These are phyloP conservation scores for Saccharomycopsis sp. DNA, from an alignment of 805 yeast species.

Conservation along the genomic window DNA sequence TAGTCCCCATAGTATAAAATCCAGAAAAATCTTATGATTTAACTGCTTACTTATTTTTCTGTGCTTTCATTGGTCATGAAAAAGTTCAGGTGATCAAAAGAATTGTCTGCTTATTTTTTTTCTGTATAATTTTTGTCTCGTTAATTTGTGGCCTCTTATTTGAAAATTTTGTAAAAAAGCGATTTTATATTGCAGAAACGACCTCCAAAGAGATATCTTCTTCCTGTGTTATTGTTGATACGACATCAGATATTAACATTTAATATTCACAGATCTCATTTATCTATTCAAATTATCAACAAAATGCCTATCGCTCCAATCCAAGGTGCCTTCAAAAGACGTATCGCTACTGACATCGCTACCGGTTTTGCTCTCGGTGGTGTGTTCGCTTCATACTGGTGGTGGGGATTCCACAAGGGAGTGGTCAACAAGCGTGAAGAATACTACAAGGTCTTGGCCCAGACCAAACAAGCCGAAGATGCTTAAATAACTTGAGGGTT, in stretches of 20 bases:
- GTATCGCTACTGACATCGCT: conserved; percentile 70
- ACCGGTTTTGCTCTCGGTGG: conserved; percentile 61
- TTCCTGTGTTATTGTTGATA: background rate
- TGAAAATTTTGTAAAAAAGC: conserved; percentile 1
- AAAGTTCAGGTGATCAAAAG: conserved; percentile 2
- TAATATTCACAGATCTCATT: background rate
- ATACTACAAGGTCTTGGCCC: conserved; percentile 73
- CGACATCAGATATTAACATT: background rate
- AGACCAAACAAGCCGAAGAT: conserved; percentile 46
- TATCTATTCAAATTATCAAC: conserved; percentile 6
- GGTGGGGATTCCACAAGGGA: conserved; percentile 79
- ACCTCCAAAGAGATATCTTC: background rate
- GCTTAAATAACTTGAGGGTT: background rate
- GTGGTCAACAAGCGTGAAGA: conserved; percentile 71
- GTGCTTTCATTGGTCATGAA: conserved; percentile 5
- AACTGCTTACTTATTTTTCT: conserved; percentile 3
- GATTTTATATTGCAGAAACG: background rate
- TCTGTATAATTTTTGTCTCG: too few species aligned
- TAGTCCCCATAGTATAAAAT: background rate
- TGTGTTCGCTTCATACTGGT: conserved; percentile 66
- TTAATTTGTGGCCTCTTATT: background rate
- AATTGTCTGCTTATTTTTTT: conserved; percentile 2
- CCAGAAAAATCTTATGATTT: background rate
- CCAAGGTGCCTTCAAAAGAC: conserved; percentile 75
- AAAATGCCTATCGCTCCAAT: conserved; percentile 79